Evolutionary conservation across 495 filamentous ascomycete species (phyloP).

Genomic region (Amorphotheca resinae): DNA sequence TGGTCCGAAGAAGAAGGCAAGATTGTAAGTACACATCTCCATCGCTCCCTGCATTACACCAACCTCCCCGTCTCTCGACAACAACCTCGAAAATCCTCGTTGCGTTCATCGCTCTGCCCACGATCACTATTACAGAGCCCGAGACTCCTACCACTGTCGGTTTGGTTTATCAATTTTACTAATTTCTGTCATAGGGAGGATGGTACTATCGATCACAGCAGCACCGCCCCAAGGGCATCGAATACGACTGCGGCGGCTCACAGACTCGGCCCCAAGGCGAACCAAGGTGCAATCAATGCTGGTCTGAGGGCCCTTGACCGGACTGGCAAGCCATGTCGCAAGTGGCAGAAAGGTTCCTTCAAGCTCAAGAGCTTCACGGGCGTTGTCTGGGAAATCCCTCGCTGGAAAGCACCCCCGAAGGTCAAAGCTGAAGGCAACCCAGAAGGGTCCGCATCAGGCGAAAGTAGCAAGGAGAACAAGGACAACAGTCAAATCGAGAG

Average conservation of each 20-base stretch:
- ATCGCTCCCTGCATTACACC: background rate
- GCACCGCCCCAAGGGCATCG: constrained; percentile 45
- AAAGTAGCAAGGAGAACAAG: constrained; percentile 66
- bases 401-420: constrained; percentile 67
- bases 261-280: constrained; percentile 93
- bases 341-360: constrained; percentile 74
- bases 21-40: constrained; percentile 54
- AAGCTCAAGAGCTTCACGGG: constrained; percentile 90
- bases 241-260: constrained; percentile 40
- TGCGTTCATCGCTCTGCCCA: constrained; percentile 3
- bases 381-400: constrained; percentile 66
- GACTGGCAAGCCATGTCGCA: constrained; percentile 78
- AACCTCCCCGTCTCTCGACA: background rate
- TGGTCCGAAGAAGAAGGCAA: constrained; percentile 88
- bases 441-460: constrained; percentile 45
- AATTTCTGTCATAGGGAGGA: constrained; percentile 13
- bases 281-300: constrained; percentile 95
- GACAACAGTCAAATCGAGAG: constrained; percentile 56
- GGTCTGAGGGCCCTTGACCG: constrained; percentile 88
- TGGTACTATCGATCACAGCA: constrained; percentile 28
- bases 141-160: background rate
- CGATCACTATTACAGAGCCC: background rate
- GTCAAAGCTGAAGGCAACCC: constrained; percentile 29
- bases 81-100: background rate
- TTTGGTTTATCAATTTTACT: constrained; percentile 1